Conservation (phyloP, 768 basidiomycete species). For the Nevesoporus exiguus region DNA sequence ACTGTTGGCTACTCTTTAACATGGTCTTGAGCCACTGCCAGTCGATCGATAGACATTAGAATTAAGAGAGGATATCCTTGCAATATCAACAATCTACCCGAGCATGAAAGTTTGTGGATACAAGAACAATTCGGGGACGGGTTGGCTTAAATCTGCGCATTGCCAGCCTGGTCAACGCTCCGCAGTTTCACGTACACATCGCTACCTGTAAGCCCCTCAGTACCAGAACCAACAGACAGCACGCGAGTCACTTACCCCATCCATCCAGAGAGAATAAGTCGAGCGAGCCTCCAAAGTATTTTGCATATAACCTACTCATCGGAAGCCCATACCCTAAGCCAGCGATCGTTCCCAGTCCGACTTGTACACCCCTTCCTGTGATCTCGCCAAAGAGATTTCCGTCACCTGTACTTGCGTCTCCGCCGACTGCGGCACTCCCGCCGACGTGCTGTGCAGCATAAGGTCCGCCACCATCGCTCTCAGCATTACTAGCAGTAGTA, state of each 20-base stretch:
- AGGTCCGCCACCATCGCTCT: conserved; percentile 57
- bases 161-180: conserved; percentile 50
- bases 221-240: not conserved
- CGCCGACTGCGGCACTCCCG: conserved; percentile 61
- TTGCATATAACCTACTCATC: conserved; percentile 73
- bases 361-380: conserved; percentile 70
- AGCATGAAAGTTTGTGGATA: not conserved
- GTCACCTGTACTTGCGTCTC: conserved; percentile 37
- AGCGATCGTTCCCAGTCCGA: conserved; percentile 85
- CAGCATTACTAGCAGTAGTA: conserved; percentile 68
- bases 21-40: not conserved
- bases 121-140: not conserved
- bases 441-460: conserved; percentile 79
- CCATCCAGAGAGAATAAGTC: conserved; percentile 80
- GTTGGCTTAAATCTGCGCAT: conserved; percentile 41
- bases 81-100: not conserved
- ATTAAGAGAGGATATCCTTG: not conserved
- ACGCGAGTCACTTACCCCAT: conserved; percentile 54
- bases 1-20: not conserved
- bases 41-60: not conserved
- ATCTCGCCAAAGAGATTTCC: conserved; percentile 73
- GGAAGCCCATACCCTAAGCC: conserved; percentile 85
- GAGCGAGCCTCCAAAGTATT: conserved; percentile 85
- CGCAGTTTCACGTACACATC: conserved; percentile 55
- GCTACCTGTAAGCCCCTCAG: conserved; percentile 33